Evolutionary conservation across 129 eudicot species (phyloP).

Genomic region (Mikania micrantha): DNA sequence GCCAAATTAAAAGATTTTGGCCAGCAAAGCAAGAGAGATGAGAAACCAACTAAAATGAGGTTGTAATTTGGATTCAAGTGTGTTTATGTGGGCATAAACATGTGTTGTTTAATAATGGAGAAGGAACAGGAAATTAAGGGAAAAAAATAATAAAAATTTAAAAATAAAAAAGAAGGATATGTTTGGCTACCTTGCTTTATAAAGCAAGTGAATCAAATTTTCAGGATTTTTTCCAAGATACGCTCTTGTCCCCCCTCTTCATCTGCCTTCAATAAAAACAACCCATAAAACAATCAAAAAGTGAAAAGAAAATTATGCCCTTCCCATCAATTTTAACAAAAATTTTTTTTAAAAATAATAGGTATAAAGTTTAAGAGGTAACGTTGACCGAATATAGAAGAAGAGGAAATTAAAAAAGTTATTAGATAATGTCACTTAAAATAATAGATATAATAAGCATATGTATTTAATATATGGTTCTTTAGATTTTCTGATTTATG

Average conservation of each 20-base stretch:
- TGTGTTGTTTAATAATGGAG: constrained; percentile 9
- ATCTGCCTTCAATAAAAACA: constrained; percentile 20
- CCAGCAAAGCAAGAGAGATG: constrained; percentile 8
- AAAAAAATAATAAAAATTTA: no score
- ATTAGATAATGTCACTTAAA: no score
- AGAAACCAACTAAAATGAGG: constrained; percentile 5
- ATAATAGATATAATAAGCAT: no score
- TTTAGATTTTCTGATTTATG: no score
- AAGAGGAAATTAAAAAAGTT: no score
- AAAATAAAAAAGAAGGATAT: constrained; percentile 16
- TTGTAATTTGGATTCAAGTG: constrained; percentile 27
- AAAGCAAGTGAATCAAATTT: constrained; percentile 60
- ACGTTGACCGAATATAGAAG: no score
- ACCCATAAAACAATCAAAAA: constrained; percentile 9
- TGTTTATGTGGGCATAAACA: background rate
- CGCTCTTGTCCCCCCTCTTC: constrained; percentile 48
- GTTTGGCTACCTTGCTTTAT: constrained; percentile 38
- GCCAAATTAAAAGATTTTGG: constrained; percentile 17
- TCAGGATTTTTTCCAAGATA: constrained; percentile 52
- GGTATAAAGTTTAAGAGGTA: no score
- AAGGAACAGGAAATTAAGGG: constrained; percentile 4
- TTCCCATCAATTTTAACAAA: no score
- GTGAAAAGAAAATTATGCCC: no score
- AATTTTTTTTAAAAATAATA: no score
- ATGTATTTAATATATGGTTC: no score